A percentile compares a stretch with the other conserved stretches of the same genome.
Conservation (phyloP, 2,329 filamentous ascomycete species). For the Exophiala alcalophila region DNA sequence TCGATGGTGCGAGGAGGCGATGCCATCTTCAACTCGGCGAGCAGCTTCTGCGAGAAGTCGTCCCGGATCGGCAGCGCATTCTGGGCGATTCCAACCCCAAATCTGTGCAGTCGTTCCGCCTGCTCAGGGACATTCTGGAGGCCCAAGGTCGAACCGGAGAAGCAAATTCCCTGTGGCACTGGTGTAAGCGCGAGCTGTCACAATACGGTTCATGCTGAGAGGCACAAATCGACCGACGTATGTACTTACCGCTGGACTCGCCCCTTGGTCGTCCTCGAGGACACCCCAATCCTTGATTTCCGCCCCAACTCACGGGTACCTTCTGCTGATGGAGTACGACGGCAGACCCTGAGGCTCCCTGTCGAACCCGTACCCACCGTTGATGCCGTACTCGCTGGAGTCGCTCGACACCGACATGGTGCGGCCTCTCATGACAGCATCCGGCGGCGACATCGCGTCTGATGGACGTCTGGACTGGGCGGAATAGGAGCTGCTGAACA, state of each 20-base stretch:
- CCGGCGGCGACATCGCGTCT: conserved; percentile 15
- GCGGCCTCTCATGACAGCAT: conserved; percentile 12
- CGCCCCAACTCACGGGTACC: too few species aligned
- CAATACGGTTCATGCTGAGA: not conserved
- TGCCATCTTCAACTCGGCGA: conserved; percentile 14
- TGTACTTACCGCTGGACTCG: conserved; percentile 5
- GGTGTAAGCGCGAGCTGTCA: conserved; percentile 15
- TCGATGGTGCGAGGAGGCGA: conserved; percentile 2
- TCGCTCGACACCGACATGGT: conserved; percentile 17
- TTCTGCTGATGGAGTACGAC: too few species aligned
- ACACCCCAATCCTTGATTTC: too few species aligned
- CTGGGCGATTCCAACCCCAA: conserved; percentile 19
- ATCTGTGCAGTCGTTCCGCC: conserved; percentile 14
- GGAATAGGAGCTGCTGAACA: conserved; percentile 8
- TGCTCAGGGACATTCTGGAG: conserved; percentile 16
- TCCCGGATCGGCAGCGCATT: conserved; percentile 12
- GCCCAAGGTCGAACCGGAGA: conserved; percentile 11
- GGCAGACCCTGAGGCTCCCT: too few species aligned
- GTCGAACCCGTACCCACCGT: conserved; percentile 11
- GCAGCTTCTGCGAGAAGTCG: conserved; percentile 20
- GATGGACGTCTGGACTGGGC: conserved; percentile 17
- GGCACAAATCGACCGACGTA: too few species aligned
- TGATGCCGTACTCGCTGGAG: conserved; percentile 18
- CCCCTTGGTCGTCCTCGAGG: not conserved
- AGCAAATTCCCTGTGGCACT: conserved; percentile 14